These are phyloP conservation scores for Penicillium sp. DNA, from an alignment of 2,329 filamentous ascomycete genomes.

Conservation along the genomic window DNA sequence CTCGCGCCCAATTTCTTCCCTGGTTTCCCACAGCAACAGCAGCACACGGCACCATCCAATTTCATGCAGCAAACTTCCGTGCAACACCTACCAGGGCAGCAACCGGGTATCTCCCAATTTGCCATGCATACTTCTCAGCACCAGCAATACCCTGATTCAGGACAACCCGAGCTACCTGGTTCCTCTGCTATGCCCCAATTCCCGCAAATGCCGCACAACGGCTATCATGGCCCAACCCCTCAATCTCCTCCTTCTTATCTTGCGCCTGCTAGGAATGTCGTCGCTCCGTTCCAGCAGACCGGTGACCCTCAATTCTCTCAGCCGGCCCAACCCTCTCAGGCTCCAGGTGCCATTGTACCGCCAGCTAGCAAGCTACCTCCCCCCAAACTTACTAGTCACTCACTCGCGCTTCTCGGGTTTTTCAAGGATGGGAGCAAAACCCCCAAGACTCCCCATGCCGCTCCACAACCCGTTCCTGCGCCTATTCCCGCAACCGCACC, in stretches of 20 bases:
- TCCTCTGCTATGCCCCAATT: constrained; percentile 29
- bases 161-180: constrained; percentile 27
- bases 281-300: constrained; percentile 52
- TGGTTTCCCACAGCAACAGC: constrained; percentile 42
- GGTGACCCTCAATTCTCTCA: constrained; percentile 51
- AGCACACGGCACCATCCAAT: constrained; percentile 33
- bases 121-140: constrained; percentile 13
- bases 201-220: constrained; percentile 29
- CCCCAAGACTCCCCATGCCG: constrained; percentile 28
- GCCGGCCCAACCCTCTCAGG: constrained; percentile 36
- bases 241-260: constrained; percentile 19
- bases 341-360: constrained; percentile 54
- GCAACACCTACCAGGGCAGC: constrained; percentile 20
- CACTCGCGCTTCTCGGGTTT: constrained; percentile 60
- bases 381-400: constrained; percentile 61
- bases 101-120: constrained; percentile 18
- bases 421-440: constrained; percentile 53
- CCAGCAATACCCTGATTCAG: constrained; percentile 15
- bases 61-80: constrained; percentile 31
- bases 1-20: constrained; percentile 52
- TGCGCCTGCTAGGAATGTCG: constrained; percentile 31
- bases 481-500: not conserved
- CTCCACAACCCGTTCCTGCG: constrained; percentile 20
- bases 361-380: constrained; percentile 61
- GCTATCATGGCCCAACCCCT: constrained; percentile 26